phyloP scores from a whole-genome alignment of 495 filamentous ascomycete genomes.

The Cetradonia linearis region DNA sequence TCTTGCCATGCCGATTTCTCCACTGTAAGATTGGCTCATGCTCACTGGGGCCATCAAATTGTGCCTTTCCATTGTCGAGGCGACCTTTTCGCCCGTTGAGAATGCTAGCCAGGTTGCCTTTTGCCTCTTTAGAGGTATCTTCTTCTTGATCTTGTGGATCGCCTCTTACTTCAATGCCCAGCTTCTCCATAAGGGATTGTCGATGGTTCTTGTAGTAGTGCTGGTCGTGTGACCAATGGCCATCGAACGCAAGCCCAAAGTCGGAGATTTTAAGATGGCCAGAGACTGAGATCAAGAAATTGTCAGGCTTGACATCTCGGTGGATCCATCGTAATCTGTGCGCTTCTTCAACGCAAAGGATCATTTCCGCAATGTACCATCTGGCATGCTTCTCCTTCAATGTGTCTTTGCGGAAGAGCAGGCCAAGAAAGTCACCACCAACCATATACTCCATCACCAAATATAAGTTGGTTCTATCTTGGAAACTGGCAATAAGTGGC shows the following conservation, averaged over 20 bases:
- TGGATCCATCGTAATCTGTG: slow-evolving; percentile 84
- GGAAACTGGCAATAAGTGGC: slow-evolving; percentile 77
- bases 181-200: slow-evolving; percentile 60
- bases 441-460: slow-evolving; percentile 98
- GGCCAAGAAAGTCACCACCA: slow-evolving; percentile 81
- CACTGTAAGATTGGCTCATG: slow-evolving; percentile 57
- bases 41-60: slow-evolving; percentile 24
- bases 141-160: slow-evolving; percentile 62
- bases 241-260: slow-evolving; percentile 89
- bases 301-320: slow-evolving; percentile 92
- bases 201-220: slow-evolving; percentile 74
- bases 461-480: slow-evolving; percentile 74
- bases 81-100: slow-evolving; percentile 40
- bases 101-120: slow-evolving; percentile 37
- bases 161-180: slow-evolving; percentile 65
- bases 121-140: slow-evolving; percentile 37
- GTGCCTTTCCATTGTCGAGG: slow-evolving; percentile 42
- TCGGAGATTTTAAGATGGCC: slow-evolving; percentile 93
- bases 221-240: slow-evolving; percentile 87
- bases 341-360: slow-evolving; percentile 85
- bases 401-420: slow-evolving; percentile 71
- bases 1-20: slow-evolving; percentile 65
- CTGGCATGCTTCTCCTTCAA: slow-evolving; percentile 66
- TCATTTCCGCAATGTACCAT: slow-evolving; percentile 92
- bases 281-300: slow-evolving; percentile 78